Conservation (phyloP, 805 yeast species). For the Zygosaccharomyces bailii region DNA sequence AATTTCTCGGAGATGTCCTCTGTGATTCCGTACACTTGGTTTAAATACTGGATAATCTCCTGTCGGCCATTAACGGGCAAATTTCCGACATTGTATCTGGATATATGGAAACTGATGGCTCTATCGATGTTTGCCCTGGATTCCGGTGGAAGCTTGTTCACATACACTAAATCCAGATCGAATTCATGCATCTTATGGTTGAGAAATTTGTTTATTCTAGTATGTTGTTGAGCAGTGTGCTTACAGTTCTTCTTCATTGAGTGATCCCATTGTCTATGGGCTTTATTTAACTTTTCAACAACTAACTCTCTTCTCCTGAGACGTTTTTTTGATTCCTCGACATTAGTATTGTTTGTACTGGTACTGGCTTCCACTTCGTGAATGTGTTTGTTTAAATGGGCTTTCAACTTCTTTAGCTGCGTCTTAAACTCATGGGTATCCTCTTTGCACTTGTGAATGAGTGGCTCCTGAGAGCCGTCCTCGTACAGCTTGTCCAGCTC, state of each 20-base stretch:
- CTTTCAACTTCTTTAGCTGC: conserved; percentile 40
- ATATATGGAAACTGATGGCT: conserved; percentile 46
- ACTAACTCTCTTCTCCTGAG: conserved; percentile 26
- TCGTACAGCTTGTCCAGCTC: conserved; percentile 24
- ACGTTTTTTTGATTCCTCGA: conserved; percentile 18
- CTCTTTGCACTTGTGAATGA: conserved; percentile 22
- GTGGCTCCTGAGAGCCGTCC: conserved; percentile 18
- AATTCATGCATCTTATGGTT: conserved; percentile 33
- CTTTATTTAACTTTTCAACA: conserved; percentile 30
- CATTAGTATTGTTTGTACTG: conserved; percentile 12
- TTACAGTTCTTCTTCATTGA: conserved; percentile 30
- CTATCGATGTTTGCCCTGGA: conserved; percentile 34
- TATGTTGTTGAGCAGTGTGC: conserved; percentile 24
- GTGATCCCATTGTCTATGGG: conserved; percentile 34
- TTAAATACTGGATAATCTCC: conserved; percentile 31
- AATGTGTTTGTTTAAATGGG: conserved; percentile 39
- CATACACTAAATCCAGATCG: conserved; percentile 35
- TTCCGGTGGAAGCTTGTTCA: conserved; percentile 31
- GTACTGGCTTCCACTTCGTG: conserved; percentile 21
- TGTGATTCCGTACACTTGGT: conserved; percentile 32
- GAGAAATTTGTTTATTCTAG: conserved; percentile 30
- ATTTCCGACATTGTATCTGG: conserved; percentile 45
- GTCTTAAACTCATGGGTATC: conserved; percentile 39
- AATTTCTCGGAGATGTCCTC: conserved; percentile 37
- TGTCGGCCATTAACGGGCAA: conserved; percentile 33